Conservation (phyloP, 257 asterid genomes). For the Fraxinus americana region DNA sequence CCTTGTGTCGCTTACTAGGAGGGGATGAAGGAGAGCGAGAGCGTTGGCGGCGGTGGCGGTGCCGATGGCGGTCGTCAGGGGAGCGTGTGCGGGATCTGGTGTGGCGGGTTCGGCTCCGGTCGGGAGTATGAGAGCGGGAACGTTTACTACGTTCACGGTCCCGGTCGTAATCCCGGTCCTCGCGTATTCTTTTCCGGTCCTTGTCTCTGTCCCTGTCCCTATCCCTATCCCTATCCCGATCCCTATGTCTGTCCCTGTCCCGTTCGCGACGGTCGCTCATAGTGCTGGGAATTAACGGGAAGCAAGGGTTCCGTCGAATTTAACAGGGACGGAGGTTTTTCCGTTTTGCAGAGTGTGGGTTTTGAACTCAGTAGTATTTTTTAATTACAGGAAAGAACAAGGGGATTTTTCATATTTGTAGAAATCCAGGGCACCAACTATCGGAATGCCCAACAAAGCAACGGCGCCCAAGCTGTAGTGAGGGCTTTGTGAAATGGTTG, state of each 20-base stretch:
- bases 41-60: slow-evolving; percentile 52
- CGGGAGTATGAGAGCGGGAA: slow-evolving; percentile 84
- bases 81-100: slow-evolving; percentile 78
- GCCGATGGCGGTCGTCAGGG: slow-evolving; percentile 69
- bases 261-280: slow-evolving; percentile 68
- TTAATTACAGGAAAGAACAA: too few relatives aligned
- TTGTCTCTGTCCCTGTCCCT: too few relatives aligned
- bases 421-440: too few relatives aligned
- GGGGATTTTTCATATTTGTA: too few relatives aligned
- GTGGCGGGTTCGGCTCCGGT: slow-evolving; percentile 67
- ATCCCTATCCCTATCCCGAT: background rate
- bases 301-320: slow-evolving; percentile 1
- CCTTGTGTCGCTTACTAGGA: slow-evolving; percentile 73
- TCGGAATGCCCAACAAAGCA: too few relatives aligned
- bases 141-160: slow-evolving; percentile 47
- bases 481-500: too few relatives aligned
- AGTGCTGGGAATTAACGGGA: slow-evolving; percentile 26
- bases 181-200: slow-evolving; percentile 9
- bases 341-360: background rate
- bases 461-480: too few relatives aligned
- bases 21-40: slow-evolving; percentile 53
- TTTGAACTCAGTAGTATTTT: background rate
- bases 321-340: slow-evolving; percentile 7
- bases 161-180: slow-evolving; percentile 34
- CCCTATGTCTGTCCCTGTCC: slow-evolving; percentile 43